These are phyloP conservation scores for Dendrobium catenatum DNA, from an alignment of 106 monocot species.

Conservation along the genomic window DNA sequence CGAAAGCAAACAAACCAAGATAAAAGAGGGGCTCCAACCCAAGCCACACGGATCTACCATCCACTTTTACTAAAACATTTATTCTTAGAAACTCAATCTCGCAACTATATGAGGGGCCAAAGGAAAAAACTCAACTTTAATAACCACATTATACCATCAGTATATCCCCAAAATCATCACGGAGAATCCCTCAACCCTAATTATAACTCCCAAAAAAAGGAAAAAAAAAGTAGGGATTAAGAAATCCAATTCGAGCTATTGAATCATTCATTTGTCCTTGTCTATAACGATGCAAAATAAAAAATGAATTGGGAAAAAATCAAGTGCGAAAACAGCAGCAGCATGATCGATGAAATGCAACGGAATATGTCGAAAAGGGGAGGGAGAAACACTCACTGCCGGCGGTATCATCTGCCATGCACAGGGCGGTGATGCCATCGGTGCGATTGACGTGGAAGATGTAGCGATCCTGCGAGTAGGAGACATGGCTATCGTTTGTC, in stretches of 20 bases:
- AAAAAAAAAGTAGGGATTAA: background rate
- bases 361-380: background rate
- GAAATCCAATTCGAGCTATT: background rate
- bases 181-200: background rate
- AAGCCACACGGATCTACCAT: no score
- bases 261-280: background rate
- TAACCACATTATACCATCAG: background rate
- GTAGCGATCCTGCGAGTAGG: constrained; percentile 88
- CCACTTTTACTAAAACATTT: background rate
- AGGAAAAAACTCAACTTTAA: background rate
- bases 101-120: background rate
- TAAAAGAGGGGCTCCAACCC: no score
- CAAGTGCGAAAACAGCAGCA: background rate
- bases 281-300: background rate
- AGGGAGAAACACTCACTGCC: constrained; percentile 45
- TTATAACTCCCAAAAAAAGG: background rate
- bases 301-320: background rate
- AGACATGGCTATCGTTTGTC: constrained; percentile 70
- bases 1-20: no score
- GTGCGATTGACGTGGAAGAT: constrained; percentile 97
- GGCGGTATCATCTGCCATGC: constrained; percentile 90
- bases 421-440: constrained; percentile 96
- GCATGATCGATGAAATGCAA: background rate
- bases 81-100: background rate
- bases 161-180: background rate